Base-by-base conservation (phyloP, 345 rosid species). In the Nephelium lappaceum region DNA sequence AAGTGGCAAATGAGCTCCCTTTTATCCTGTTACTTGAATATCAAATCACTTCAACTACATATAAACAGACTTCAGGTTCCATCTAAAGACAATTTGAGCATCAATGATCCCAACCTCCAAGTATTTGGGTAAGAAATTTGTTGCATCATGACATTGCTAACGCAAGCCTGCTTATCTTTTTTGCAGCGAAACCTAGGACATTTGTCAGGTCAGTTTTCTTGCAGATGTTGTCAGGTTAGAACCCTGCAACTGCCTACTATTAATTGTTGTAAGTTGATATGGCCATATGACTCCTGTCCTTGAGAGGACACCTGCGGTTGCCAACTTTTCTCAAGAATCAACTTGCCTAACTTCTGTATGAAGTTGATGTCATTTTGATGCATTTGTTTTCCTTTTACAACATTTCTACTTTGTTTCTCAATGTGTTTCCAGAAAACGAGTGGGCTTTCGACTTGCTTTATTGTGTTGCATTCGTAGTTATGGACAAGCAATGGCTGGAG, bases 401-500 rank as follows among this genome's bases (percentile, higher is more conserved):
- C 14, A 11, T n/a, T 21, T 64, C 45, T 64, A n/a, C 19, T 15
- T 60, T 11, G 47, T n/a, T 36, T 66, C 19, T 31, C 16, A 3
- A n/a, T 7, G 11, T 70, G 70, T 69, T 60, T 42, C 0, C 89
- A 95, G 98, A 95, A 73, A 92, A 90, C 70, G 97, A 95, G 82
- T 91, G 93, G 96, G 96, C 97, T 8, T 95, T 95, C 79, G 99
- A 93, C 81, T 84, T 95, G 86, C 96, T 95, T 62, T 95, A 95
- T 74, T 95, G 98, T 8, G 91, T 95, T 76, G 95, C 98, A 4
- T 95, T 95, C 70, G 80, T 81, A 82, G 84, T 95, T 15, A 95
- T 95, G 97, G 98, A 93, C 91, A 91, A 93, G 83, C 96, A 90
- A 84, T 95, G 99, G 99, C 86, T 95, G 27, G 93, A 90, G 73